Conservation (phyloP, 2,329 filamentous ascomycete genomes). For the Alternaria sp. region DNA sequence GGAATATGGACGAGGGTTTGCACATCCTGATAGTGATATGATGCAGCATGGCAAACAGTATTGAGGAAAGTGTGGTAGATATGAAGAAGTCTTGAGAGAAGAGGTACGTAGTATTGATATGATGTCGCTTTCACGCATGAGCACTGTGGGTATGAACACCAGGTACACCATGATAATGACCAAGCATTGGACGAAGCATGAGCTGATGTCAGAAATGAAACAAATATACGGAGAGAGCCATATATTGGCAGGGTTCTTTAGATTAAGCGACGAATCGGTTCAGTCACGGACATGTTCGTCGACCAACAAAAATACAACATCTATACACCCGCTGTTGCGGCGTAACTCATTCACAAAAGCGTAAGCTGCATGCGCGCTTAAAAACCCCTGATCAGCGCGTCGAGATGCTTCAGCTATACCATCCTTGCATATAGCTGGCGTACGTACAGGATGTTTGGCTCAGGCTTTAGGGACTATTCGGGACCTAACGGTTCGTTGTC, state of each 20-base stretch:
- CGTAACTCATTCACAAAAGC: background rate
- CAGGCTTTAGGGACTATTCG: too few relatives aligned
- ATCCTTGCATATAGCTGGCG: background rate
- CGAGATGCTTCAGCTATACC: background rate
- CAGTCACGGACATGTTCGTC: background rate
- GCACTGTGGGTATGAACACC: background rate
- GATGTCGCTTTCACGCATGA: background rate
- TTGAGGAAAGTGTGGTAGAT: background rate
- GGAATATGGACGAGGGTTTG: too few relatives aligned
- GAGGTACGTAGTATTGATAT: background rate
- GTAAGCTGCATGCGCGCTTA: slow-evolving; percentile 3
- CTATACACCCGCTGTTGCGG: background rate
- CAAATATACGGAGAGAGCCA: background rate
- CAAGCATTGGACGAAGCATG: background rate
- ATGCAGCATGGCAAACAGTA: background rate
- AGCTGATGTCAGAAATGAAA: slow-evolving; percentile 1
- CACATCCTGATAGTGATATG: background rate
- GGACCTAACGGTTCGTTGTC: too few relatives aligned
- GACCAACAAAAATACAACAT: background rate
- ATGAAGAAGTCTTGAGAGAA: background rate
- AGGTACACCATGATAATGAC: background rate
- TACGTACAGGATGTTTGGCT: too few relatives aligned
- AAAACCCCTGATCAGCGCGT: background rate
- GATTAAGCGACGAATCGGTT: background rate
- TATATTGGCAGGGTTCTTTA: background rate